phyloP scores from a whole-genome alignment of 2,329 filamentous ascomycete genomes.

The Xylaria sp. region DNA sequence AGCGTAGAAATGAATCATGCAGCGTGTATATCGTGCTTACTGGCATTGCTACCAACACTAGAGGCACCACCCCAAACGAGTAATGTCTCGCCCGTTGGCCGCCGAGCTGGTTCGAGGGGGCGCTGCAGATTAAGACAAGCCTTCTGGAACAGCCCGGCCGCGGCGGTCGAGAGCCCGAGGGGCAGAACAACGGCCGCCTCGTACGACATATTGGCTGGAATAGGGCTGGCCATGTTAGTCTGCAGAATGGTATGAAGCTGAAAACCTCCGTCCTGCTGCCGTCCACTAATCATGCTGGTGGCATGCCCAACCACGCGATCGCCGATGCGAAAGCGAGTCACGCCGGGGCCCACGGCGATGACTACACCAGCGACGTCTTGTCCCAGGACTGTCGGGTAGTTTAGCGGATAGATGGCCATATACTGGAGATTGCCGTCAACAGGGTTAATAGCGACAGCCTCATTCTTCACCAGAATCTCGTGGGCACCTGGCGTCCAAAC shows the following conservation, averaged over 20 bases:
- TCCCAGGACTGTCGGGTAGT: conserved; percentile 51
- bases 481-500: conserved; percentile 38
- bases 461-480: conserved; percentile 47
- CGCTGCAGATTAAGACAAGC: conserved; percentile 17
- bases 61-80: conserved; percentile 46
- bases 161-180: conserved; percentile 20
- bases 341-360: conserved; percentile 45
- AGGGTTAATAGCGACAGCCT: conserved; percentile 51
- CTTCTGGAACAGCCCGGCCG: conserved; percentile 17
- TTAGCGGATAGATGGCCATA: conserved; percentile 38
- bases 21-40: conserved; percentile 7
- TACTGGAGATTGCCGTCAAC: conserved; percentile 48
- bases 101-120: conserved; percentile 32
- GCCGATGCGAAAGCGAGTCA: conserved; percentile 47
- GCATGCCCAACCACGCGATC: conserved; percentile 38
- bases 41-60: conserved; percentile 28
- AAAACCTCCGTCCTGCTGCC: conserved; percentile 25
- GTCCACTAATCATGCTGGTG: conserved; percentile 40
- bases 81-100: conserved; percentile 32
- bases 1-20: not conserved
- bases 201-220: conserved; percentile 23
- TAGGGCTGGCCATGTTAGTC: conserved; percentile 11
- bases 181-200: conserved; percentile 18
- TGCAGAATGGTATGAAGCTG: conserved; percentile 24
- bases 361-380: conserved; percentile 50